Evolutionary conservation across 208 protist genomes (phyloP).

Genomic region (Crithidia bombi): DNA sequence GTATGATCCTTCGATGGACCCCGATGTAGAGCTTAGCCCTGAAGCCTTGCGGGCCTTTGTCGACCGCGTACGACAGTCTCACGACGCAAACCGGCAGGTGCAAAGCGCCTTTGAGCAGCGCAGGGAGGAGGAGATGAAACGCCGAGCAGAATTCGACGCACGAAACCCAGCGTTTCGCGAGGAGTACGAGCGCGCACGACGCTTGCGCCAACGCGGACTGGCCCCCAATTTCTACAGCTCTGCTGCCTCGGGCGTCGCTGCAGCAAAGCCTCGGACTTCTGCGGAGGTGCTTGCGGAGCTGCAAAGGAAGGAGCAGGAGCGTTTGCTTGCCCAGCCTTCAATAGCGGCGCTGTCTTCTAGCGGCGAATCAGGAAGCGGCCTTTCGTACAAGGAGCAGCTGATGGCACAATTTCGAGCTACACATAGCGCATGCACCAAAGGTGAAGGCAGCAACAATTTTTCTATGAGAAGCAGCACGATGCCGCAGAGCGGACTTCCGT

Average conservation of each 20-base stretch:
- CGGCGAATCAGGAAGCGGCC: not conserved
- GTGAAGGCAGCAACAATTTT: constrained; percentile 6
- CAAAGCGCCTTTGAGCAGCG: constrained; percentile 67
- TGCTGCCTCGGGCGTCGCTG: not conserved
- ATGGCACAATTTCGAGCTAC: constrained; percentile 50
- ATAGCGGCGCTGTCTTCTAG: not conserved
- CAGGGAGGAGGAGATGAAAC: constrained; percentile 83
- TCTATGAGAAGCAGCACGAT: not conserved
- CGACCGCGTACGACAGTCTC: constrained; percentile 58
- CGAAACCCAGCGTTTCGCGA: constrained; percentile 70
- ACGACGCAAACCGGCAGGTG: constrained; percentile 46
- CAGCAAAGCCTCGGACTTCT: constrained; percentile 45
- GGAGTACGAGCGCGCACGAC: constrained; percentile 70
- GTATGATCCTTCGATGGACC: constrained; percentile 87
- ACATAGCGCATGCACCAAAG: constrained; percentile 26
- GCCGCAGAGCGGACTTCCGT: constrained; percentile 36
- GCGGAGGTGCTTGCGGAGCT: constrained; percentile 59
- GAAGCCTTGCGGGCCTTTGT: constrained; percentile 85
- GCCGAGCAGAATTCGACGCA: constrained; percentile 82
- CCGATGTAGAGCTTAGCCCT: constrained; percentile 71
- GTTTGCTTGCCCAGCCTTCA: constrained; percentile 33
- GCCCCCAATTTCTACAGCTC: constrained; percentile 20
- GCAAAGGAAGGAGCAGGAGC: constrained; percentile 48
- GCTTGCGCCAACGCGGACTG: constrained; percentile 31
- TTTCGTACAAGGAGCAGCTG: constrained; percentile 44